Percentiles rank a stretch among this genome's conserved stretches.
Conservation (phyloP, 2,329 filamentous ascomycete genomes). For the Tolypocladium cylindrosporum region DNA sequence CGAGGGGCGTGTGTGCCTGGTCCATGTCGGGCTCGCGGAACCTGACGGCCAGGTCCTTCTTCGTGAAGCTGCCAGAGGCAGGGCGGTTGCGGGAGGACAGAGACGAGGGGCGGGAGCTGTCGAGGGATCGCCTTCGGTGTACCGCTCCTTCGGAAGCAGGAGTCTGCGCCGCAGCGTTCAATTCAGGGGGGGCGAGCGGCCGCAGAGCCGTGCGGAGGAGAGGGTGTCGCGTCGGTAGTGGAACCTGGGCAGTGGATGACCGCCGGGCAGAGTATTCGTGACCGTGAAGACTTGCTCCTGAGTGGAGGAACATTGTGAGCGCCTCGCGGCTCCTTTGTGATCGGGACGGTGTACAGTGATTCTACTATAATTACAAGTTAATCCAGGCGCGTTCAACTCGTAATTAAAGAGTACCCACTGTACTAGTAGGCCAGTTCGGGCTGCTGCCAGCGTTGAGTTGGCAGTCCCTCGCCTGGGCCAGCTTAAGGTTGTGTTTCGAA, state of each 20-base stretch:
- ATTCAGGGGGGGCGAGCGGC: slow-evolving; percentile 20
- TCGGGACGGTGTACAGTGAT: background rate
- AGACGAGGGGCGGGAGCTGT: background rate
- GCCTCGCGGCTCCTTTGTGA: background rate
- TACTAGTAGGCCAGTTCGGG: background rate
- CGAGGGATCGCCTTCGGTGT: slow-evolving; percentile 1
- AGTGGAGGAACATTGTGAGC: slow-evolving; percentile 45
- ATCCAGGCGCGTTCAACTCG: no score
- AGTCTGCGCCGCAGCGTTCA: slow-evolving; percentile 4
- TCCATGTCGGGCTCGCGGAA: slow-evolving; percentile 30
- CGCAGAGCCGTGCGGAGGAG: slow-evolving; percentile 33
- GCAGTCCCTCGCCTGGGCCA: background rate
- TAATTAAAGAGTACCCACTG: no score
- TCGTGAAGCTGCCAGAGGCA: slow-evolving; percentile 27
- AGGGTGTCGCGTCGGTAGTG: slow-evolving; percentile 24
- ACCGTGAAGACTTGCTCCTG: slow-evolving; percentile 49
- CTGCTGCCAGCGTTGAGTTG: background rate
- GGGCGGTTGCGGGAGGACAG: slow-evolving; percentile 16
- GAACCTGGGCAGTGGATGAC: slow-evolving; percentile 15
- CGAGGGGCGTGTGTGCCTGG: slow-evolving; percentile 12
- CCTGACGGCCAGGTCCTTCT: slow-evolving; percentile 33
- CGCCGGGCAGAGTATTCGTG: slow-evolving; percentile 43
- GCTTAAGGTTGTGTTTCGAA: background rate
- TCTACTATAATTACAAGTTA: no score
- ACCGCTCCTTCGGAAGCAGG: background rate